Base-by-base conservation (phyloP, 768 basidiomycete genomes). In the Tylopilus rubrobrunneus region DNA sequence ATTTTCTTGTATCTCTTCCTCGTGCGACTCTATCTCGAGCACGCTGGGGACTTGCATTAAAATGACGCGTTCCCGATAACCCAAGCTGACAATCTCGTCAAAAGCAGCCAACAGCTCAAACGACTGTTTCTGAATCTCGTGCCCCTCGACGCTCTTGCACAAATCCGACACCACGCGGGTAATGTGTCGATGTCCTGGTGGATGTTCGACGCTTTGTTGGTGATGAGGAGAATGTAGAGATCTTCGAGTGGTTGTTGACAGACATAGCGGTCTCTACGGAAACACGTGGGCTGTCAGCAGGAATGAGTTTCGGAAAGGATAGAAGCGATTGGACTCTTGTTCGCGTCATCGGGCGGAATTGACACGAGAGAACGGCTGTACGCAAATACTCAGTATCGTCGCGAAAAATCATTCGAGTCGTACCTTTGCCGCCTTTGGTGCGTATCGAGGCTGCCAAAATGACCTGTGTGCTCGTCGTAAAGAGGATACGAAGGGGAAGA, bases 131-230 rank as follows among this genome's bases (percentile, higher is more conserved):
- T 86, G 71, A 58, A 99, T 95, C 68, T 98, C 93, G 46, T 87
- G 80, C 71, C 96, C 93, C 53, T 92, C 89, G 6, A 86, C 88
- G 53, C 78, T 86, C 60, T 91, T 79, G 69, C 92, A 94, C 71
- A 95, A 72, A 70, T 96, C 93, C 2, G 93, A 93, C 14, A 97
- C 93, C 45, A 97, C 87, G 33, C 96, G 86, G 1, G 92, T 0
- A 99, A 79, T 0, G 96, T 99, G 53, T 97, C 90, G 59, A 98
- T 96, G 70, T 98, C 97, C 75, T 97, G 97, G 37, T 98, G 76
- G 64, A 98, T 98, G 66, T 99, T 99, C n/a, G 91, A 93, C 8
- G 92, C 91, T 71, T 97, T 98, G 76, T 98, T 98, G 51, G 96
- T 98, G 73, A 98, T 95, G 59, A 98, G 80, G 60, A 98, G 80